Evolutionary conservation across 208 protist species (phyloP), one percentile per base, ranked within the genome.

Genomic region (Leishmania arabica): DNA sequence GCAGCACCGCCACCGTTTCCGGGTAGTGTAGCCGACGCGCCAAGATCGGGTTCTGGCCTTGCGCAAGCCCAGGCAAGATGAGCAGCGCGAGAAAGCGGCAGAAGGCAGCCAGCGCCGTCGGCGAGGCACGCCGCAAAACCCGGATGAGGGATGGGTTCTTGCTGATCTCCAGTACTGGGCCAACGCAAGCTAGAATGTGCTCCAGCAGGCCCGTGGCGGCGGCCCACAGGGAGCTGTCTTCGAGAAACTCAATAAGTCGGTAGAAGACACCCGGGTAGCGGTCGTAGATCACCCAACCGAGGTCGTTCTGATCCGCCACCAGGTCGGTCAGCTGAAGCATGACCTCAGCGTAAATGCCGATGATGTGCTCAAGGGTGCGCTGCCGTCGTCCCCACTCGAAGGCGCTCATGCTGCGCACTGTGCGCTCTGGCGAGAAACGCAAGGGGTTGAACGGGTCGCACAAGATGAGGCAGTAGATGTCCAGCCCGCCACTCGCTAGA

Each of bases 211-310:
- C 71, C 3, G 69, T 82, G 69, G 83, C 85, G 62, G 79, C 34
- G n/a, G 77, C 40, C 62, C 88, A 85, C 62, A 97, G 74, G 1
- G 82, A 77, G 19, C 73, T 64, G 64, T 90, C 83, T 42, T 81
- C 85, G 11, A 94, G 79, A 49, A 97, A 84, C 77, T 97, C 94
- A 4, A 97, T 81, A 34, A 95, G 78, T 66, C 90, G 89, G 74
- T 91, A 96, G 77, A 97, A 91, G 21, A 95, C 53, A 34, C 92
- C 86, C 11, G 90, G 94, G 77, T 94, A 93, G 79, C 84, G 88
- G 69, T 95, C 91, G 85, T 96, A 96, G 66, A 93, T 86, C 37
- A 91, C 93, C 92, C 92, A 95, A 34, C 88, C 89, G 21, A 96
- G 78, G 56, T 92, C 90, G 79, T 88, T 95, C 80, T 94, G 84